phyloP scores from a whole-genome alignment of 257 asterid genomes.

The Nyctanthes arbortristis region DNA sequence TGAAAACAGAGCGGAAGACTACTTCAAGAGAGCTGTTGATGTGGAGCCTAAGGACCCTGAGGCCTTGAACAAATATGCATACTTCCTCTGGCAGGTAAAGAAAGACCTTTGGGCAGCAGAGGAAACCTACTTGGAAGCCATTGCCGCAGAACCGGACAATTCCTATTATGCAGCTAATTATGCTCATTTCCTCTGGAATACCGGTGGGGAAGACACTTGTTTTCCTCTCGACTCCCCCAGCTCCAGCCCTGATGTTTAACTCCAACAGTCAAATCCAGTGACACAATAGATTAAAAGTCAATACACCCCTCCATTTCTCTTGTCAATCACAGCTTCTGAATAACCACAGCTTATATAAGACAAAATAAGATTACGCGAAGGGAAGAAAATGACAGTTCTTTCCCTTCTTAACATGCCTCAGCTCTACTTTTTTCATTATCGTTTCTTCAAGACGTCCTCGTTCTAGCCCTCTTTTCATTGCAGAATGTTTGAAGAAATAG shows the following conservation, averaged over 20 bases:
- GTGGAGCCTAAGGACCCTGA: conserved; percentile 93
- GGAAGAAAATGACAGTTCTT: neutral
- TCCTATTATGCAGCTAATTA: conserved; percentile 76
- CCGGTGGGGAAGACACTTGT: conserved; percentile 99
- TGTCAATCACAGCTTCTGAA: neutral
- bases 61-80: conserved; percentile 83
- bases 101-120: conserved; percentile 90
- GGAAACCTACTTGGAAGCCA: conserved; percentile 77
- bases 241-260: conserved; percentile 29
- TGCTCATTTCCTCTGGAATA: conserved; percentile 90
- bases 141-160: conserved; percentile 67
- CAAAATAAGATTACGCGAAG: neutral
- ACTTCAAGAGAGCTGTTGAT: conserved; percentile 74
- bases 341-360: neutral
- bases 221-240: conserved; percentile 60
- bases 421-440: neutral
- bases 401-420: neutral
- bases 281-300: neutral
- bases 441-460: neutral
- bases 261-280: neutral
- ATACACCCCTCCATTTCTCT: neutral
- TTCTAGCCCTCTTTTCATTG: neutral
- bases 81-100: conserved; percentile 80
- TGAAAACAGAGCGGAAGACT: conserved; percentile 84
- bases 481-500: neutral